These are phyloP conservation scores for Mariannaea sp. DNA, from an alignment of 2,329 filamentous ascomycete species.

Conservation along the genomic window DNA sequence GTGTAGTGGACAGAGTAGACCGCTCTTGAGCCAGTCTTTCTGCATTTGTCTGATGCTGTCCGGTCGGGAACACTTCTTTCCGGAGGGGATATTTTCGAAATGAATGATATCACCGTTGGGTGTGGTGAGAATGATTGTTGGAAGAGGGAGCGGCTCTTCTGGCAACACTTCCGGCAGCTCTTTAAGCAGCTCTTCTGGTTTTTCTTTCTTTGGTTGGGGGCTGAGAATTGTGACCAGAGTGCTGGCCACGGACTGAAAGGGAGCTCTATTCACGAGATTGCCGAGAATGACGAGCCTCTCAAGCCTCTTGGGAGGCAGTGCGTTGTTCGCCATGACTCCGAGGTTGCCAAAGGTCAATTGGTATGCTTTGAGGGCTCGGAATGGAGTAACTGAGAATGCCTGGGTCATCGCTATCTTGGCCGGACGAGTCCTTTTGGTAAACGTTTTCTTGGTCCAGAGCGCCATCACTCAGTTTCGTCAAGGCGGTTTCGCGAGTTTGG, in stretches of 20 bases:
- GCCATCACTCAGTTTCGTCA: neutral
- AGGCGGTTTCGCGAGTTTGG: neutral
- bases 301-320: neutral
- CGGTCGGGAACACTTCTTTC: neutral
- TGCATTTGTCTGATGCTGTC: neutral
- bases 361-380: neutral
- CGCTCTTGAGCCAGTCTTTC: neutral
- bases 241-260: neutral
- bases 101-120: slow-evolving; percentile 2
- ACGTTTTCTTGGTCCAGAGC: neutral
- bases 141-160: neutral
- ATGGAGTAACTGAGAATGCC: neutral
- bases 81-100: neutral
- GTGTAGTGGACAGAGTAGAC: slow-evolving; percentile 8
- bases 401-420: neutral
- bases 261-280: neutral
- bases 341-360: neutral
- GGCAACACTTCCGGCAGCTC: too few species aligned
- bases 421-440: neutral
- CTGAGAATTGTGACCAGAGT: neutral
- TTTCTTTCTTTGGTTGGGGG: neutral
- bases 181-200: neutral
- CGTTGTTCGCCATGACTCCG: neutral
- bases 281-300: neutral
- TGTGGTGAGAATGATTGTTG: slow-evolving; percentile 19